Percentiles rank a stretch among this genome's conserved stretches.
phyloP scores from a whole-genome alignment of 2,329 filamentous ascomycete species.

The Fusarium sp. region DNA sequence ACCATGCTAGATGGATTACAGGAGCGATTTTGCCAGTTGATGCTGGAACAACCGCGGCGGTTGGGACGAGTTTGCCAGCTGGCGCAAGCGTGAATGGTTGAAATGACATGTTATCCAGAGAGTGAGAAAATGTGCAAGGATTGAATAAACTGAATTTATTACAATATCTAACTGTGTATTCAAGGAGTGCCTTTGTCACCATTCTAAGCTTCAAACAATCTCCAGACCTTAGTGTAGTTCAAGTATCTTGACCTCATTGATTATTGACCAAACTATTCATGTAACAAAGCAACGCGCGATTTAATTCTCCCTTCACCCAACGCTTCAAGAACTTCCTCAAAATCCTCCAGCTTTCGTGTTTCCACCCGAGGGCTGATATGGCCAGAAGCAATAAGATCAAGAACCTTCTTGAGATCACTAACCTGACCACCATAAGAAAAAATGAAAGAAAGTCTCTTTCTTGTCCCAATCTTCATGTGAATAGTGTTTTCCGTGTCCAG shows the following conservation, averaged over 20 bases:
- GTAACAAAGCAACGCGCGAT: conserved; percentile 17
- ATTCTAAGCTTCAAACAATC: no score
- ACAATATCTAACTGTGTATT: no score
- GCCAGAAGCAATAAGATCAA: conserved; percentile 27
- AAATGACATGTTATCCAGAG: neutral
- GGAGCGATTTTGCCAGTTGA: conserved; percentile 58
- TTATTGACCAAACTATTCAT: conserved; percentile 5
- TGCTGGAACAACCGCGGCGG: conserved; percentile 55
- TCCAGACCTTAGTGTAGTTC: no score
- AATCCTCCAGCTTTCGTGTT: conserved; percentile 23
- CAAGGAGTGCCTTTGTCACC: no score
- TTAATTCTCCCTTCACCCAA: conserved; percentile 18
- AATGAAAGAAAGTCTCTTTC: conserved; percentile 58
- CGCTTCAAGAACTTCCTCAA: conserved; percentile 24
- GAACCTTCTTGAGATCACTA: conserved; percentile 54
- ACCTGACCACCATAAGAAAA: conserved; percentile 61
- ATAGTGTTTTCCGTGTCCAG: conserved; percentile 56
- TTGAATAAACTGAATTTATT: no score
- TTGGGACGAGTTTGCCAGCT: conserved; percentile 40
- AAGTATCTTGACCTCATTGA: no score
- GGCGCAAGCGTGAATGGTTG: conserved; percentile 48
- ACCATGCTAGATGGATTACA: conserved; percentile 61
- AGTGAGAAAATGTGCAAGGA: no score
- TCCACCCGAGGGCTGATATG: conserved; percentile 33
- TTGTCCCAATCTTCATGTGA: conserved; percentile 60